Evolutionary conservation across 768 basidiomycete species (phyloP), one percentile per base, ranked within the genome.

Genomic region (Rickenella mellea): DNA sequence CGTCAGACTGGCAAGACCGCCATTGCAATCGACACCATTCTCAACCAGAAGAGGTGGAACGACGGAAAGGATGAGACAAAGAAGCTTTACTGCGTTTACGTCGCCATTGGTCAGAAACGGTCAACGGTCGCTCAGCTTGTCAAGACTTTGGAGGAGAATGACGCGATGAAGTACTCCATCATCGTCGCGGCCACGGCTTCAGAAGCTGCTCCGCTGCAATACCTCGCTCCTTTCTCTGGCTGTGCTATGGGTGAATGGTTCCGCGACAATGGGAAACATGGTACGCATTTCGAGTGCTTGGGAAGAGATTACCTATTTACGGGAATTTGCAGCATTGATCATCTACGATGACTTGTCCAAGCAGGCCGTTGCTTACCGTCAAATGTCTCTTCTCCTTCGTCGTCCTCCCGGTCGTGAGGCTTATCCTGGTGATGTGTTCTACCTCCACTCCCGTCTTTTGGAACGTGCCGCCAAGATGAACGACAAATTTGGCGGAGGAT

Each of bases 191-290:
- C 96, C 53, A 99, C 96, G 46, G 96, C 96, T 44, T 97, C 93
- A 21, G 96, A 99, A 73, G 96, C 96, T 56, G 96, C 96, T 54
- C 96, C 96, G 54, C 77, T 99, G 44, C 96, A 99, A 64, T 99
- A 97, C 71, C 87, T 99, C 56, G 96, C 96, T 57, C 96, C 96
- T 53, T 99, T 99, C 90, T 94, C 96, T 53, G 96, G 96, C 50
- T 94, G 91, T 68, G 96, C 96, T 58, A 99, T 99, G 92, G 96
- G 96, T 64, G 96, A 99, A 72, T 99, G 94, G 94, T 99, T 99
- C 96, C 88, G 91, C 70, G 96, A 99, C 71, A 99, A 99, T 65
- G 94, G 92, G 73, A 97, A 94, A 73, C 96, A 99, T 68, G 93
- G 85, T 85, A 56, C 42, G 80, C 54, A 20, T n/a, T 24, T 1